These are phyloP conservation scores for Somion occarium DNA, from an alignment of 1,284 basidiomycete genomes.

Conservation along the genomic window DNA sequence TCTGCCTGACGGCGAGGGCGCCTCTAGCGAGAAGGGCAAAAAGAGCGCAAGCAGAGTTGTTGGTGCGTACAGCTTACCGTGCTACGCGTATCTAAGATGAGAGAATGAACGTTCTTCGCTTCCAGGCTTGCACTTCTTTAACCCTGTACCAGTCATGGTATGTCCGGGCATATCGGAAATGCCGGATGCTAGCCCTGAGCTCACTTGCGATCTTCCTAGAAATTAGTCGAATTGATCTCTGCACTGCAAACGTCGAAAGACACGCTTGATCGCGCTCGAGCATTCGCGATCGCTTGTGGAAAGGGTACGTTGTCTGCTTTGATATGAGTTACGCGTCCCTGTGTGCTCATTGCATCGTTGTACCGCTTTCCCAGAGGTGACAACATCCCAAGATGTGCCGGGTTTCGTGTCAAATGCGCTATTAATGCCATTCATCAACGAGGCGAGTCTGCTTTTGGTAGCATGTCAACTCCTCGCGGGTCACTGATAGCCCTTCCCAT, in stretches of 20 bases:
- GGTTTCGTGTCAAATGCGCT: slow-evolving; percentile 88
- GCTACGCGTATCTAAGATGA: slow-evolving; percentile 9
- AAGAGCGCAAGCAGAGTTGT: slow-evolving; percentile 67
- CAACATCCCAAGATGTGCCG: slow-evolving; percentile 84
- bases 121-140: slow-evolving; percentile 89
- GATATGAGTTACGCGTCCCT: neutral
- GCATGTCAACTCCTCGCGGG: too few species aligned
- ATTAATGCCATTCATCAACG: slow-evolving; percentile 90
- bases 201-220: slow-evolving; percentile 40
- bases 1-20: slow-evolving; percentile 48
- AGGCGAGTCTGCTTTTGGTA: slow-evolving; percentile 48
- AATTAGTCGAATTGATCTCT: slow-evolving; percentile 89
- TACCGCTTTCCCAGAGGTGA: slow-evolving; percentile 62
- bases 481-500: neutral
- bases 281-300: slow-evolving; percentile 86
- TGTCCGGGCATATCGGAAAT: slow-evolving; percentile 15
- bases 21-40: slow-evolving; percentile 60
- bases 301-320: slow-evolving; percentile 56
- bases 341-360: neutral
- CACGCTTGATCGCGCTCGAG: slow-evolving; percentile 71
- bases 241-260: slow-evolving; percentile 85
- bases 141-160: slow-evolving; percentile 93
- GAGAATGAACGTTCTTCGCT: neutral
- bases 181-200: neutral
- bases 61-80: slow-evolving; percentile 50